A percentile compares a stretch with the other conserved stretches of the same genome.
phyloP scores from a whole-genome alignment of 148 eudicot genomes.

The Talinum fruticosum region DNA sequence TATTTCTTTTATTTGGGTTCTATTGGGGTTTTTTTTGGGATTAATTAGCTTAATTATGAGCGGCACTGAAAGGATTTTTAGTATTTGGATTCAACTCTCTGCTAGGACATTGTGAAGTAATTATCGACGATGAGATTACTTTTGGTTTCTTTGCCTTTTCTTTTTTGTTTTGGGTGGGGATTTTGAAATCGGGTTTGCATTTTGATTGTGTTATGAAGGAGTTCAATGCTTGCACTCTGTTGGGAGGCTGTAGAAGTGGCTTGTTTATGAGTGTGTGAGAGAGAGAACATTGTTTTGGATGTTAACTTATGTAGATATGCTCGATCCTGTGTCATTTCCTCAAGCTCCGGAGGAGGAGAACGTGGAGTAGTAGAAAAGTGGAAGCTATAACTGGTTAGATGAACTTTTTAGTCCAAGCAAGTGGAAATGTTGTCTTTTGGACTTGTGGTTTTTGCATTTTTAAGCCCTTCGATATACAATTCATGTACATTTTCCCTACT shows the following conservation, averaged over 20 bases:
- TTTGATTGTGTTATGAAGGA: neutral
- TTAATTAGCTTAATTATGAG: neutral
- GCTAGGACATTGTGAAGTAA: neutral
- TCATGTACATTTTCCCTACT: neutral
- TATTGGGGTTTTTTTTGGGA: neutral
- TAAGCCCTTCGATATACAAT: too few species aligned
- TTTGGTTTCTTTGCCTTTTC: neutral
- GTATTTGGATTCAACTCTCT: neutral
- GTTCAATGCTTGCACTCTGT: constrained; percentile 4
- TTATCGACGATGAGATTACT: neutral
- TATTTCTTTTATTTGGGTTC: neutral
- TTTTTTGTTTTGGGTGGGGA: neutral
- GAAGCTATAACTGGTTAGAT: neutral
- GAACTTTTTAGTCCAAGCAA: neutral
- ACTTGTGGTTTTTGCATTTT: neutral
- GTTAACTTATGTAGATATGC: neutral
- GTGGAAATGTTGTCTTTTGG: neutral
- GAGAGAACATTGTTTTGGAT: neutral
- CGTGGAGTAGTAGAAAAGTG: neutral
- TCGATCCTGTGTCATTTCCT: too few species aligned
- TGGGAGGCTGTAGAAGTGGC: neutral
- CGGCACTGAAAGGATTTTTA: neutral
- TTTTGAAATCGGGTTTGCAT: neutral
- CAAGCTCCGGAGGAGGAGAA: neutral
- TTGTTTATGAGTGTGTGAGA: too few species aligned